Conservation (phyloP, 345 rosid species). For the Psidium friedrichsthalianum region DNA sequence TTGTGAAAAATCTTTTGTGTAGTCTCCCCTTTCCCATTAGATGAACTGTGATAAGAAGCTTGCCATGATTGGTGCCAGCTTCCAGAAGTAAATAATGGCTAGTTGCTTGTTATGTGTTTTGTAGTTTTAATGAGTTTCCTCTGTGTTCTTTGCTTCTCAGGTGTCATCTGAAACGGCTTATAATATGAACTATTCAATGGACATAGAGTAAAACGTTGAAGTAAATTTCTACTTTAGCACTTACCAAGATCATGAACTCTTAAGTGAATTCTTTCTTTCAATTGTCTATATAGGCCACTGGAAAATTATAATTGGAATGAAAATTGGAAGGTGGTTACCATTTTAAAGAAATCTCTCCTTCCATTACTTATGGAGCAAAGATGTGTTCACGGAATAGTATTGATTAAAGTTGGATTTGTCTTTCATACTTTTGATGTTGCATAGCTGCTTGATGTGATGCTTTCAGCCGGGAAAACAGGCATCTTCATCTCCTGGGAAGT, state of each 20-base stretch:
- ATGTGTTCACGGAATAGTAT: neutral
- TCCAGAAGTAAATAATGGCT: neutral
- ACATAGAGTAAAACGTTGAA: neutral
- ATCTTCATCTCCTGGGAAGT: constrained; percentile 34
- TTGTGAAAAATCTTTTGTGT: neutral
- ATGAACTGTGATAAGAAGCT: neutral
- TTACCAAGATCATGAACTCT: neutral
- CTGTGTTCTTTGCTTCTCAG: neutral
- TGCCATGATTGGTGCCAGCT: neutral
- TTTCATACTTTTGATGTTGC: neutral
- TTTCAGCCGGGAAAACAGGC: constrained; percentile 22
- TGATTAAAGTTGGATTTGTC: neutral
- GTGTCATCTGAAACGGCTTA: neutral
- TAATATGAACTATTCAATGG: neutral
- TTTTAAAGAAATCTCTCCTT: neutral
- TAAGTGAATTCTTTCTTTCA: neutral
- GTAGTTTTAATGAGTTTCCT: neutral
- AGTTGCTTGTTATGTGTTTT: neutral
- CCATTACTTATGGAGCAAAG: neutral
- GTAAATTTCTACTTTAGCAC: neutral
- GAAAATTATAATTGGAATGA: neutral
- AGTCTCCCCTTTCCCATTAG: neutral
- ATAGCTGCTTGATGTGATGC: neutral
- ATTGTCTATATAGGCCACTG: neutral
- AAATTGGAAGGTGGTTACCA: neutral